Evolutionary conservation across 768 basidiomycete species (phyloP).

Genomic region (Boletus subcaerulescens): DNA sequence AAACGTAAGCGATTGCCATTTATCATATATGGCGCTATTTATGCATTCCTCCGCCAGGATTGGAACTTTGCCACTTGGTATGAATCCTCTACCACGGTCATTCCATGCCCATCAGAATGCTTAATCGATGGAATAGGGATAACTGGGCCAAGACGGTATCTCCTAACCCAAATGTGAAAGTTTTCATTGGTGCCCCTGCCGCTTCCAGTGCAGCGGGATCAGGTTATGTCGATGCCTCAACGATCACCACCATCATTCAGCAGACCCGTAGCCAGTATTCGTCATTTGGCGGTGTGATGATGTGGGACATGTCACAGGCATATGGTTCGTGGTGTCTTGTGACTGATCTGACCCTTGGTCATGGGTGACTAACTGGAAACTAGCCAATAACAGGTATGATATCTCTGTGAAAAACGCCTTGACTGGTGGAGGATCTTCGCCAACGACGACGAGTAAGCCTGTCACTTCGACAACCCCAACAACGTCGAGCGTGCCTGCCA

Average conservation of each 20-base stretch:
- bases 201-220: constrained; percentile 42
- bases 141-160: constrained; percentile 46
- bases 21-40: background rate
- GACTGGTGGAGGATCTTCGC: constrained; percentile 26
- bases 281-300: constrained; percentile 46
- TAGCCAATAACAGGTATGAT: constrained; percentile 59
- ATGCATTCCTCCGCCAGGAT: constrained; percentile 34
- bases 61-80: constrained; percentile 46
- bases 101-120: background rate
- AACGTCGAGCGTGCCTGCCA: background rate
- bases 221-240: constrained; percentile 39
- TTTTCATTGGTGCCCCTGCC: constrained; percentile 50
- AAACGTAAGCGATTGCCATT: constrained; percentile 25
- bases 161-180: constrained; percentile 44
- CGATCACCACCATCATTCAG: constrained; percentile 34
- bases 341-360: background rate
- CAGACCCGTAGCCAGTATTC: constrained; percentile 36
- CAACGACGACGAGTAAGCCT: background rate
- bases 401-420: constrained; percentile 58
- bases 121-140: constrained; percentile 35
- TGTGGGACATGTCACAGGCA: constrained; percentile 48
- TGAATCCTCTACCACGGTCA: too few relatives aligned
- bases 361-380: background rate
- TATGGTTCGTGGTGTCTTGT: constrained; percentile 29
- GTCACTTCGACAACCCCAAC: constrained; percentile 21